Conservation (phyloP, 345 rosid genomes). For the Bretschneidera sinensis region DNA sequence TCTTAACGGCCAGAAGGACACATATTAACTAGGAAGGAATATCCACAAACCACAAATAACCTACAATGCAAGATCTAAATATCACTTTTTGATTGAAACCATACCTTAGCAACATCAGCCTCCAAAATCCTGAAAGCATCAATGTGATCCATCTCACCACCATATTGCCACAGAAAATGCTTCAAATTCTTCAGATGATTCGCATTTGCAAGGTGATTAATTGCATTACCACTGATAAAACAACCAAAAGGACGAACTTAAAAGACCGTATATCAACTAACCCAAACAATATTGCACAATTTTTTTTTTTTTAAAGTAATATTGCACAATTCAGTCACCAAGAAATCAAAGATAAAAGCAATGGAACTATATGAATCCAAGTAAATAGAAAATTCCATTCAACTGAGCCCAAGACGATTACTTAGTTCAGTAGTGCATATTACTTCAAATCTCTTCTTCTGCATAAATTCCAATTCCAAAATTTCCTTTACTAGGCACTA, state of each 20-base stretch:
- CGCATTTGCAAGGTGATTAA: constrained; percentile 57
- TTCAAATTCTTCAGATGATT: constrained; percentile 73
- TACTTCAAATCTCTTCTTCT: background rate
- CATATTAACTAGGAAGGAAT: background rate
- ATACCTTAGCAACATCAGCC: constrained; percentile 62
- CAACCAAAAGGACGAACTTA: constrained; percentile 9
- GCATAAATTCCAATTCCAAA: background rate
- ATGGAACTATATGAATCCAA: background rate
- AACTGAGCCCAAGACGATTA: background rate
- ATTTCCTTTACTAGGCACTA: background rate
- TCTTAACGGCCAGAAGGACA: background rate
- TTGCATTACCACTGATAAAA: constrained; percentile 51
- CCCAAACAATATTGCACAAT: background rate
- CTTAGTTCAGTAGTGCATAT: background rate
- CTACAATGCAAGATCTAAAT: background rate
- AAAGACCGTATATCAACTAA: background rate
- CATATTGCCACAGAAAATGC: constrained; percentile 76
- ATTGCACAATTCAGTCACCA: background rate
- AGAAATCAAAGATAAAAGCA: background rate
- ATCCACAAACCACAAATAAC: background rate
- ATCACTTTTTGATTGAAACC: background rate
- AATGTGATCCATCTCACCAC: constrained; percentile 50
- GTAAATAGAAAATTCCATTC: background rate
- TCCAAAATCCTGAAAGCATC: constrained; percentile 52
- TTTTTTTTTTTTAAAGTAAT: background rate